phyloP scores from a whole-genome alignment of 2,329 filamentous ascomycete genomes.

The Mycocentrospora acerina region DNA sequence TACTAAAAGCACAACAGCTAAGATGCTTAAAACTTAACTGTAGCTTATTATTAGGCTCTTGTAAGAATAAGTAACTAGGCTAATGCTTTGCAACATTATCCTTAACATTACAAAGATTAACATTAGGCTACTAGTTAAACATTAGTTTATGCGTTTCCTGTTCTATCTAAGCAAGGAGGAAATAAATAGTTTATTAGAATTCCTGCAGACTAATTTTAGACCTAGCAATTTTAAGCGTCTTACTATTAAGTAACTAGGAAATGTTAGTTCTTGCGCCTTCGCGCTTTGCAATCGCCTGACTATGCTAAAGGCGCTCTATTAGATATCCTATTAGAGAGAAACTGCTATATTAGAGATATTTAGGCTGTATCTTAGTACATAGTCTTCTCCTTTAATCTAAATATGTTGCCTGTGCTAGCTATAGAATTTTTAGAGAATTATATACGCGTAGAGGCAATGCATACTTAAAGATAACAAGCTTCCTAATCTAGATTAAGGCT shows the following conservation, averaged over 20 bases:
- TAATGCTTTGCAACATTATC: neutral
- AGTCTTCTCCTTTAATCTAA: neutral
- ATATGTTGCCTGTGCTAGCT: neutral
- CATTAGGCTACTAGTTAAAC: conserved; percentile 2
- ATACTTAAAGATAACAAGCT: conserved; percentile 1
- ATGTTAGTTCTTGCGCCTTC: too few species aligned
- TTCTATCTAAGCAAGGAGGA: too few species aligned
- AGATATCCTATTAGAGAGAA: neutral
- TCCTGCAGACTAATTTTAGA: too few species aligned
- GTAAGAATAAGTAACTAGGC: conserved; percentile 1
- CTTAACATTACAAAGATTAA: neutral
- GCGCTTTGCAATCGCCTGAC: too few species aligned
- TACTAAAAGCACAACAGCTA: neutral
- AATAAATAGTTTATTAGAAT: too few species aligned
- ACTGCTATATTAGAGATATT: neutral
- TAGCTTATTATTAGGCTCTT: conserved; percentile 1
- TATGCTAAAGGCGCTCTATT: neutral
- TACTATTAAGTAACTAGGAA: too few species aligned
- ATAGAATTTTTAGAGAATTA: neutral
- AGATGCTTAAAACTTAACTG: conserved; percentile 1
- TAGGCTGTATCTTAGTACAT: neutral
- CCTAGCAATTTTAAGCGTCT: too few species aligned
- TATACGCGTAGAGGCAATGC: conserved; percentile 1
- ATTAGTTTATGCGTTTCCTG: too few species aligned
- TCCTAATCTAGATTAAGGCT: neutral